Evolutionary conservation across 352 stramenopile genomes (phyloP), one percentile per base, ranked within the genome.

Genomic region (Phytophthora pinifolia): DNA sequence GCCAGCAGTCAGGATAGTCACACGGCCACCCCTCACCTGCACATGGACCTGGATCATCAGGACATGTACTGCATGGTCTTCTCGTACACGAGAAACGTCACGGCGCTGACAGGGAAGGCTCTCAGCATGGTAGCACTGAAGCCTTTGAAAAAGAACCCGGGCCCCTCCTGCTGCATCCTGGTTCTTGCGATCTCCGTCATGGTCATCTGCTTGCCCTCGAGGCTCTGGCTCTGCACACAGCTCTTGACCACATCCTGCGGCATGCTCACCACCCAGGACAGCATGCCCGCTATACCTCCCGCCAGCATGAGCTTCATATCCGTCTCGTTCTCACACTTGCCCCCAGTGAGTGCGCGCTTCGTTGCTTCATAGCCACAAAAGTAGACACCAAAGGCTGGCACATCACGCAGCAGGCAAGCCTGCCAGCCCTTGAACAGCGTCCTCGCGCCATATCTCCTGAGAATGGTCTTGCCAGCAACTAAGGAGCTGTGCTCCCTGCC

Each of bases 211-310:
- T 59, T 53, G 6, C 58, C 63, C 12, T 67, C 61, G 6, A 86
- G 68, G 13, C 63, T 55, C 47, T 91, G 83, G 46, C 80, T 86
- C 72, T 97, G 89, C 29, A 94, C 85, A 34, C 86, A 84, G 22
- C 85, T 96, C 73, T 97, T 96, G 62, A 96, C 74, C 20, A 97
- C 89, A 59, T 97, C 89, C 49, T 95, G 70, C 2, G 88, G 89
- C 58, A 92, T 82, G 30, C 76, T 87, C 39, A 90, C 60, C 20
- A 84, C 66, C 83, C 86, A 95, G 20, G 83, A 92, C 37, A 88
- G 55, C 36, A 86, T 89, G 12, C 83, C 86, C 0, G 86, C 83
- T 5, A 92, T 49, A 14, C 86, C 86, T 20, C 86, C 83, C 0
- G 86, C 66, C n/a, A 90, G 67, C 63, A 95, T 74, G 42, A 91